phyloP scores from a whole-genome alignment of 306 rosid species.

The Corylus americana region DNA sequence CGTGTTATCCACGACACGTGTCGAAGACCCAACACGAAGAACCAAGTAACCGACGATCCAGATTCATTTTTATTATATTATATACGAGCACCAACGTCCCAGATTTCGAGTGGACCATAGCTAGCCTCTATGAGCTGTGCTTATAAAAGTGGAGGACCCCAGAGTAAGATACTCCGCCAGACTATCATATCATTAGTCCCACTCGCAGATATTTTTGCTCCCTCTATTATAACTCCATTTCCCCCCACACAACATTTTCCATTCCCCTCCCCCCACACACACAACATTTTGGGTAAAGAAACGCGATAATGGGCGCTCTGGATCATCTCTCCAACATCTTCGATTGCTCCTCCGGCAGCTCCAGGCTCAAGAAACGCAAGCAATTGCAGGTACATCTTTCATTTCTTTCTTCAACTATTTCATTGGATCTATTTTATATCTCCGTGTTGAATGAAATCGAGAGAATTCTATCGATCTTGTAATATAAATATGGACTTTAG shows the following conservation, averaged over 20 bases:
- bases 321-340: constrained; percentile 51
- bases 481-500: no score
- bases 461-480: no score
- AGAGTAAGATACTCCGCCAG: no score
- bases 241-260: not conserved
- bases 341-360: constrained; percentile 34
- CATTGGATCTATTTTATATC: not conserved
- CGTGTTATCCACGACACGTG: not conserved
- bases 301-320: constrained; percentile 42
- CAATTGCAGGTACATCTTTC: constrained; percentile 59
- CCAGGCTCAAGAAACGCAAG: constrained; percentile 41
- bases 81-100: not conserved
- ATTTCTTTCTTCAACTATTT: not conserved
- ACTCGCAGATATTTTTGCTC: not conserved
- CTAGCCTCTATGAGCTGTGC: not conserved
- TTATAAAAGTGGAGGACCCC: not conserved
- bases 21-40: not conserved
- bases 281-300: no score
- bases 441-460: no score
- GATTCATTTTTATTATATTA: not conserved
- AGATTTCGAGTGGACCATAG: not conserved
- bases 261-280: not conserved
- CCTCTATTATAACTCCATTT: not conserved
- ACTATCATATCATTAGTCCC: no score
- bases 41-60: not conserved